Percentiles rank a stretch among this genome's conserved stretches.
Evolutionary conservation across 31 red algal species (phyloP).

Genomic region (Odonthalia washingtoniensis): DNA sequence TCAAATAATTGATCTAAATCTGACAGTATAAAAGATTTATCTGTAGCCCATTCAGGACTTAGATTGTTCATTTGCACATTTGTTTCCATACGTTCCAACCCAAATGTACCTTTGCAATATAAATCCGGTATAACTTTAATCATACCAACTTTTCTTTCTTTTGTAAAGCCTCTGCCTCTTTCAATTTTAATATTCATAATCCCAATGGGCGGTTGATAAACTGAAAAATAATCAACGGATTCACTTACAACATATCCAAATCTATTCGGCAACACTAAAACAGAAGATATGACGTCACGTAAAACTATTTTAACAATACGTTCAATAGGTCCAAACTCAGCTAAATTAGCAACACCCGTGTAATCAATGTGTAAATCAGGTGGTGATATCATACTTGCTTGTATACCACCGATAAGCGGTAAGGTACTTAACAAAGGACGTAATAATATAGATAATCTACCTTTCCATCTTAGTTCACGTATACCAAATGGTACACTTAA

Average conservation of each 20-base stretch:
- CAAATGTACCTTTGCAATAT: constrained; percentile 76
- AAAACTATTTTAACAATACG: constrained; percentile 63
- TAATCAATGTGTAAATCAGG: constrained; percentile 73
- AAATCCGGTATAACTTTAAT: constrained; percentile 76
- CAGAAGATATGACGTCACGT: constrained; percentile 67
- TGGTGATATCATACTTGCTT: constrained; percentile 68
- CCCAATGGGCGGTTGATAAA: constrained; percentile 62
- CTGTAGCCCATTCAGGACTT: constrained; percentile 48
- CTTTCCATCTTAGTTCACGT: constrained; percentile 67
- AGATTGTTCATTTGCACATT: constrained; percentile 61
- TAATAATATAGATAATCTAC: constrained; percentile 60
- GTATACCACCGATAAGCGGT: constrained; percentile 70
- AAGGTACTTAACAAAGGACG: constrained; percentile 61
- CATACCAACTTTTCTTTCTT: constrained; percentile 58
- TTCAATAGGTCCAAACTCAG: constrained; percentile 74
- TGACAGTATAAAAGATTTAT: constrained; percentile 63
- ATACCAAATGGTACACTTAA: constrained; percentile 63
- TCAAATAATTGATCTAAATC: constrained; percentile 65
- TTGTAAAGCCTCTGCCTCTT: constrained; percentile 63
- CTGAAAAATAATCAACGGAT: constrained; percentile 63
- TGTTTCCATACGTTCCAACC: constrained; percentile 75
- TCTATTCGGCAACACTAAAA: constrained; percentile 71
- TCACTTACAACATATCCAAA: constrained; percentile 59
- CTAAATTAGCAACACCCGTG: constrained; percentile 68
- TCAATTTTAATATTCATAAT: constrained; percentile 62